These are phyloP conservation scores for Alternaria ventricosa DNA, from an alignment of 2,329 filamentous ascomycete genomes.

Conservation along the genomic window DNA sequence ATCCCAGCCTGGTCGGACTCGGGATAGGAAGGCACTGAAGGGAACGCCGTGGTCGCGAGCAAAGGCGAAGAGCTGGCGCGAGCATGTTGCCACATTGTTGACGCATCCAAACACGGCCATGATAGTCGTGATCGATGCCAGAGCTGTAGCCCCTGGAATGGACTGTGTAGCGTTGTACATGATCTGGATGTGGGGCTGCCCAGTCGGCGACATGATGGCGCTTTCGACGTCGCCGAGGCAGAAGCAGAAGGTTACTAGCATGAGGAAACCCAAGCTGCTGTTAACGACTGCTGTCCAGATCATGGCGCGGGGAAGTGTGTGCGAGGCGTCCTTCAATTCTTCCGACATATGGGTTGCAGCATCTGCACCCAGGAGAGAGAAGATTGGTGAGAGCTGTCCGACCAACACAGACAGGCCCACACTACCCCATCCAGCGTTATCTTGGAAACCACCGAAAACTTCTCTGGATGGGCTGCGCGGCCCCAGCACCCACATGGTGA, in stretches of 20 bases:
- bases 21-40: slow-evolving; percentile 13
- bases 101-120: slow-evolving; percentile 36
- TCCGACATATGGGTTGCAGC: slow-evolving; percentile 42
- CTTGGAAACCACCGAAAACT: slow-evolving; percentile 34
- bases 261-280: slow-evolving; percentile 47
- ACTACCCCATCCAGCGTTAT: slow-evolving; percentile 37
- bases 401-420: slow-evolving; percentile 31
- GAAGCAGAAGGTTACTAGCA: slow-evolving; percentile 43
- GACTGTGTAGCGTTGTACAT: slow-evolving; percentile 36
- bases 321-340: slow-evolving; percentile 43
- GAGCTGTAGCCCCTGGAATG: slow-evolving; percentile 19
- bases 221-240: slow-evolving; percentile 29
- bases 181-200: slow-evolving; percentile 35
- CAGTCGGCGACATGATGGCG: slow-evolving; percentile 18
- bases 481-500: slow-evolving; percentile 38
- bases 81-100: slow-evolving; percentile 36
- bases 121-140: slow-evolving; percentile 34
- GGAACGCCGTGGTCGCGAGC: slow-evolving; percentile 37
- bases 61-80: slow-evolving; percentile 45
- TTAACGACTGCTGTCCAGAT: slow-evolving; percentile 49
- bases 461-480: slow-evolving; percentile 28
- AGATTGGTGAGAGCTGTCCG: slow-evolving; percentile 30
- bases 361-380: slow-evolving; percentile 37
- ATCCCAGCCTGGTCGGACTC: slow-evolving; percentile 28
- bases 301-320: slow-evolving; percentile 50